These are phyloP conservation scores for Globisporangium rhizosaccharum DNA, from an alignment of 352 stramenopile species.

Conservation along the genomic window DNA sequence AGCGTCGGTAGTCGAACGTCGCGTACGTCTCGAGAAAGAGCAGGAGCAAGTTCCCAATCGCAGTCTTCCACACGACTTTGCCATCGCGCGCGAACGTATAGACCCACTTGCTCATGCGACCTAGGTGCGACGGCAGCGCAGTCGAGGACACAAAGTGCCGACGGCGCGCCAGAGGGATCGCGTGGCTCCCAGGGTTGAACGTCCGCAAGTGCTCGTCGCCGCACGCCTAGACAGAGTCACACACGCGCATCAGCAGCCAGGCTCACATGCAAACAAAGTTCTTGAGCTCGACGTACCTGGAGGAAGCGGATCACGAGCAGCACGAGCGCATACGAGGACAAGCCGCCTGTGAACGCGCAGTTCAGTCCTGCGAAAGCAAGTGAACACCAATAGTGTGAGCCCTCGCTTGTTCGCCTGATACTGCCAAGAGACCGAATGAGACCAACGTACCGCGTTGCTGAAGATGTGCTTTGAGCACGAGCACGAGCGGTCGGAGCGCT, in stretches of 20 bases:
- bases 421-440: not conserved
- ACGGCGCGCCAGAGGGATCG: not conserved
- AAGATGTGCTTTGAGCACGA: constrained; percentile 91
- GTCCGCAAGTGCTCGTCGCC: constrained; percentile 57
- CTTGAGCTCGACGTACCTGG: constrained; percentile 36
- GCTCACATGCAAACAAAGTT: not conserved
- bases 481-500: constrained; percentile 90
- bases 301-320: constrained; percentile 94
- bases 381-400: constrained; percentile 1
- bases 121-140: constrained; percentile 2
- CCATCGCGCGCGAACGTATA: constrained; percentile 69
- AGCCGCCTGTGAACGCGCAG: constrained; percentile 91
- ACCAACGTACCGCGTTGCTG: constrained; percentile 40
- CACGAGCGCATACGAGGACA: constrained; percentile 95
- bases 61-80: constrained; percentile 56
- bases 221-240: constrained; percentile 40
- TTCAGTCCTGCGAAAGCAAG: constrained; percentile 78
- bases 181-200: constrained; percentile 20
- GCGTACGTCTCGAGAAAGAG: constrained; percentile 84
- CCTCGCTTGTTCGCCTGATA: not conserved
- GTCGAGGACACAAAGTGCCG: not conserved
- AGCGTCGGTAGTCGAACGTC: constrained; percentile 78
- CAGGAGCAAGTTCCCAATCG: constrained; percentile 66
- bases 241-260: not conserved
- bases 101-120: constrained; percentile 30